These are phyloP conservation scores for Brasenia schreberi DNA, from an alignment of 164 flowering plant species.

Conservation along the genomic window DNA sequence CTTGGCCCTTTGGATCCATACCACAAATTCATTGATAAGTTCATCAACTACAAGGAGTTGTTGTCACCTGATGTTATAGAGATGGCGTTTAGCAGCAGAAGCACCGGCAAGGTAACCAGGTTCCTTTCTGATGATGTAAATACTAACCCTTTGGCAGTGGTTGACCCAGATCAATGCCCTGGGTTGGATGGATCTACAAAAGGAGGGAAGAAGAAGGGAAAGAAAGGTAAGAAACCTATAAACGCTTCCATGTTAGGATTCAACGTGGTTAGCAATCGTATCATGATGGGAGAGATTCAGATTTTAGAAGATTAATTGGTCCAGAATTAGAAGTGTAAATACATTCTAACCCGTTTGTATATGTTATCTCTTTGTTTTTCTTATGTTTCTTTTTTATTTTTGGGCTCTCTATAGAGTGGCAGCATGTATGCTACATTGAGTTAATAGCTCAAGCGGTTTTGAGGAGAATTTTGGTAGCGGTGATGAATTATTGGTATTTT, in stretches of 20 bases:
- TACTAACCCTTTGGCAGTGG: slow-evolving; percentile 14
- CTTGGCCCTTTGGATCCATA: slow-evolving; percentile 75
- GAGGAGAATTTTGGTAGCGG: slow-evolving; percentile 7
- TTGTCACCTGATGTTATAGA: slow-evolving; percentile 79
- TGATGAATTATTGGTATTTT: too few species aligned
- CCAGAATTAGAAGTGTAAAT: slow-evolving; percentile 31
- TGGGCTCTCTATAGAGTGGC: slow-evolving; percentile 13
- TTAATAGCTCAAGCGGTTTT: slow-evolving; percentile 44
- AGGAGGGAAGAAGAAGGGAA: slow-evolving; percentile 68
- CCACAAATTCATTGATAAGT: slow-evolving; percentile 80
- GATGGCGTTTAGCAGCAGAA: slow-evolving; percentile 58
- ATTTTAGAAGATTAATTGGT: slow-evolving; percentile 51
- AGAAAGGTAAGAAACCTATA: slow-evolving; percentile 92
- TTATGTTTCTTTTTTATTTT: not conserved
- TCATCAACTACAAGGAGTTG: slow-evolving; percentile 81
- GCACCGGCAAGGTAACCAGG: slow-evolving; percentile 7
- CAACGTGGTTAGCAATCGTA: slow-evolving; percentile 89
- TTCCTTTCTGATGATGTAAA: slow-evolving; percentile 18
- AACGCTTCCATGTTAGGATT: slow-evolving; percentile 75
- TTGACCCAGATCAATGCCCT: slow-evolving; percentile 17
- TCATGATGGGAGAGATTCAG: slow-evolving; percentile 99
- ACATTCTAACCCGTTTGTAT: slow-evolving; percentile 39
- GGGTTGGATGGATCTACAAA: slow-evolving; percentile 34
- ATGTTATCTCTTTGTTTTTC: slow-evolving; percentile 17
- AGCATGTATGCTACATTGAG: slow-evolving; percentile 11